Evolutionary conservation across 2,329 filamentous ascomycete genomes (phyloP).

Genomic region (Aspergillus sojae): DNA sequence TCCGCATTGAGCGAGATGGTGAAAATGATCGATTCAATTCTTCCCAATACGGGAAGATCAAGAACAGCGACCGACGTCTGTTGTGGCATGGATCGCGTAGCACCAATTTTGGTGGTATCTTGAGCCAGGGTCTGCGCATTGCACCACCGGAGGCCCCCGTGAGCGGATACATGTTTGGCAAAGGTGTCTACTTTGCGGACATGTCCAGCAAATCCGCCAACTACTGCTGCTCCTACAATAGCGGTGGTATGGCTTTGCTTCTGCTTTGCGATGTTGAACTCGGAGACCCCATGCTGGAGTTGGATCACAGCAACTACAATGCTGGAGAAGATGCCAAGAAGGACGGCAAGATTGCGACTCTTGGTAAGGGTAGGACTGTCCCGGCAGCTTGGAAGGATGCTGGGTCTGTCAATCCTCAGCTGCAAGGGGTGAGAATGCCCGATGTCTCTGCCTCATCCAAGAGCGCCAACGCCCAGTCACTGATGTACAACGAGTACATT

Average conservation of each 20-base stretch:
- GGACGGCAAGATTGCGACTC: conserved; percentile 66
- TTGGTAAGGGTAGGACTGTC: conserved; percentile 66
- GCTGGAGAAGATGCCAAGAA: conserved; percentile 66
- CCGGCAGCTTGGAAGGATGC: conserved; percentile 79
- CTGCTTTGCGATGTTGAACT: conserved; percentile 85
- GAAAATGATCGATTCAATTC: conserved; percentile 70
- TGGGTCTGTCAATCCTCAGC: conserved; percentile 61
- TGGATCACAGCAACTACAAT: conserved; percentile 59
- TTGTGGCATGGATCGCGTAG: conserved; percentile 85
- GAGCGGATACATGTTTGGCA: conserved; percentile 84
- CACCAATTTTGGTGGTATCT: conserved; percentile 85
- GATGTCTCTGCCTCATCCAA: conserved; percentile 25
- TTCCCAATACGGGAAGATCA: conserved; percentile 54
- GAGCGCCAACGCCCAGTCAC: neutral
- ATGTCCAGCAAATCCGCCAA: conserved; percentile 81
- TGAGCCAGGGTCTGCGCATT: conserved; percentile 85
- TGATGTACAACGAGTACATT: conserved; percentile 52
- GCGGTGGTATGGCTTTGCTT: conserved; percentile 71
- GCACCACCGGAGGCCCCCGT: conserved; percentile 77
- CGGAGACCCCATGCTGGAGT: conserved; percentile 71
- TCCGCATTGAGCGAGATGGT: conserved; percentile 76
- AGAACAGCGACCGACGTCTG: conserved; percentile 69
- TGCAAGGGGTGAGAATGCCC: conserved; percentile 69
- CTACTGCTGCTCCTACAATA: conserved; percentile 68
- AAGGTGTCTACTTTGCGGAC: conserved; percentile 86